phyloP scores from a whole-genome alignment of 2,329 filamentous ascomycete genomes.

The Phaeosphaeria sp. region DNA sequence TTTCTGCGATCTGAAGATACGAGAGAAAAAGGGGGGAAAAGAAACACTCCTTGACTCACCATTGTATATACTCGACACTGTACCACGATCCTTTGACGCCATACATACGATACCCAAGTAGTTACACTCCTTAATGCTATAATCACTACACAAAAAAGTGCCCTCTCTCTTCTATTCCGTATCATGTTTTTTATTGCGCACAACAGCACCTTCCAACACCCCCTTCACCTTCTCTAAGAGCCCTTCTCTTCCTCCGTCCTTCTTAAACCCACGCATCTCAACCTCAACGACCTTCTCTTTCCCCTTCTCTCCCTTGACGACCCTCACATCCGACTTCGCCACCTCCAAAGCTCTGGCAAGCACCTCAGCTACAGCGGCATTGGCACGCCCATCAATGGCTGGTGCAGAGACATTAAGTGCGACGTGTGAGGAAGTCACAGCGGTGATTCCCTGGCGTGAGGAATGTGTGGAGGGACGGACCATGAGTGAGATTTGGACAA shows the following conservation, averaged over 20 bases:
- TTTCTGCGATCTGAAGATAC: background rate
- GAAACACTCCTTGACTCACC: slow-evolving; percentile 1
- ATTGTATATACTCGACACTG: slow-evolving; percentile 11
- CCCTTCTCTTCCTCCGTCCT: background rate
- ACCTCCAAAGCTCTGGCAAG: background rate
- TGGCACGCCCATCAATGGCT: background rate
- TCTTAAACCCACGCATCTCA: background rate
- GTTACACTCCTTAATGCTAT: slow-evolving; percentile 17
- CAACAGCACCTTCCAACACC: background rate
- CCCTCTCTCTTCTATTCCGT: too few relatives aligned
- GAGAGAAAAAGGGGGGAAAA: background rate
- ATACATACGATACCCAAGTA: slow-evolving; percentile 13
- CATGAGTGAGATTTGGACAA: too few relatives aligned
- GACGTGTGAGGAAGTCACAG: too few relatives aligned
- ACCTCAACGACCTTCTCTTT: background rate
- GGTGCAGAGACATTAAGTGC: too few relatives aligned
- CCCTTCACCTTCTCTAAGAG: background rate
- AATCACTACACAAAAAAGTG: background rate
- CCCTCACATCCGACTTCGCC: background rate
- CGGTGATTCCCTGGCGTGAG: too few relatives aligned
- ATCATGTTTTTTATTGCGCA: too few relatives aligned
- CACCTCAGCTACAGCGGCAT: background rate
- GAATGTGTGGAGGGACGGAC: too few relatives aligned
- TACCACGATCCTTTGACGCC: background rate
- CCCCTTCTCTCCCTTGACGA: background rate